Evolutionary conservation across 768 basidiomycete genomes (phyloP), one percentile per base, ranked within the genome.

Genomic region (Amanita thiersii): DNA sequence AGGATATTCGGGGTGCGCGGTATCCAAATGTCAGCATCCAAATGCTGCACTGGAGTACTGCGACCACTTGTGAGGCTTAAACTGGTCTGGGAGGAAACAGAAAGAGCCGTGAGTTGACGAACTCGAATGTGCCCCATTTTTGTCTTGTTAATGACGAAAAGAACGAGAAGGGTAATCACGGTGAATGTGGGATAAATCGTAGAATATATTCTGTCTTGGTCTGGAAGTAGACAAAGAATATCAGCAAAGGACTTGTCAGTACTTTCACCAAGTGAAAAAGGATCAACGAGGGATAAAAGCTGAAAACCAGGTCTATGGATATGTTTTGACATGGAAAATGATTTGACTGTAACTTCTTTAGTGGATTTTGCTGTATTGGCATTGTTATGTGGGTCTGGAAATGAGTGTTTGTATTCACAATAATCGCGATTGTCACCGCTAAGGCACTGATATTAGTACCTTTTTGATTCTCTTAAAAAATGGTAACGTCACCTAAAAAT

Each of bases 341-440:
- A 85, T 58, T 91, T 93, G 45, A 94, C 68, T 1, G 90, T 92
- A 15, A 91, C 74, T 61, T 94, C 91, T 35, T 80, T 79, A 32
- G 81, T 65, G 2, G 53, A 45, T 24, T 49, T 40, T 4, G 35
- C 56, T 48, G 47, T 47, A 11, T 42, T 39, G 25, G 53, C 46
- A 46, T 42, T 50, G 46, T 42, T 50, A 26, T 43, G 53, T 26
- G 50, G 39, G 33, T 47, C 50, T 3, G 58, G 53, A 6, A 64
- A 48, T 24, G 62, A 61, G 56, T 87, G 86, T 17, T 60, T 62
- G 52, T 82, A 72, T 50, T 89, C 86, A 53, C 92, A 97, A 52
- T 87, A 87, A 60, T 96, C 92, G 37, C 88, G 85, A 58, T 94
- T 87, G 60, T 97, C 90, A 4, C 81, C 92, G 53, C 86, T 87